These are phyloP conservation scores for Marasmius fiardii DNA, from an alignment of 1,284 basidiomycete species.

Conservation along the genomic window DNA sequence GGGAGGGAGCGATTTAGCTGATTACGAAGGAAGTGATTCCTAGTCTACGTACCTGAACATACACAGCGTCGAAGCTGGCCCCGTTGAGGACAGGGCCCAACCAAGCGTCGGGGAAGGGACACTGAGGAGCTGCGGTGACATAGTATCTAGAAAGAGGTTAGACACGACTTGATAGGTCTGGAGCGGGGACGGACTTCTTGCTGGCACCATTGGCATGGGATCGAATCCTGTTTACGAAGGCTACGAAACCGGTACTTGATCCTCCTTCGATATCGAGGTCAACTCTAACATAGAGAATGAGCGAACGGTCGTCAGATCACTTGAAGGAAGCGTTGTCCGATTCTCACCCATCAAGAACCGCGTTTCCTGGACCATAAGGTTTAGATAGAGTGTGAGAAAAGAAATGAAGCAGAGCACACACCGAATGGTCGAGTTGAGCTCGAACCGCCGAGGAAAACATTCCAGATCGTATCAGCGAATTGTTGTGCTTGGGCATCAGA, in stretches of 20 bases:
- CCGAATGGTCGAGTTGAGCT: conserved; percentile 59
- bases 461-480: conserved; percentile 62
- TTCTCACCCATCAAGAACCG: conserved; percentile 59
- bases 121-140: conserved; percentile 64
- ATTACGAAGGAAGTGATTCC: too few species aligned
- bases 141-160: conserved; percentile 44
- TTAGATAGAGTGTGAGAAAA: neutral
- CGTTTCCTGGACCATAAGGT: conserved; percentile 35
- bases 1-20: too few species aligned
- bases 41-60: conserved; percentile 34
- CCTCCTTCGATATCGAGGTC: conserved; percentile 71
- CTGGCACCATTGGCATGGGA: conserved; percentile 41
- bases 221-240: conserved; percentile 54
- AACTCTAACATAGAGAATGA: conserved; percentile 33
- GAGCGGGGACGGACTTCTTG: conserved; percentile 39
- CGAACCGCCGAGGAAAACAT: conserved; percentile 60
- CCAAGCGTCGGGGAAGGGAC: conserved; percentile 60
- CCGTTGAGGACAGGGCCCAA: conserved; percentile 51
- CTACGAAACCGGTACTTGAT: conserved; percentile 41
- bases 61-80: conserved; percentile 59
- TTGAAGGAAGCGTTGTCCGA: conserved; percentile 24
- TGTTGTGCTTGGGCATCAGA: conserved; percentile 48
- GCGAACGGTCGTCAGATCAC: conserved; percentile 39
- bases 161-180: neutral
- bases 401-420: conserved; percentile 40